phyloP scores from a whole-genome alignment of 495 filamentous ascomycete species.

The Penicillium coffeae region DNA sequence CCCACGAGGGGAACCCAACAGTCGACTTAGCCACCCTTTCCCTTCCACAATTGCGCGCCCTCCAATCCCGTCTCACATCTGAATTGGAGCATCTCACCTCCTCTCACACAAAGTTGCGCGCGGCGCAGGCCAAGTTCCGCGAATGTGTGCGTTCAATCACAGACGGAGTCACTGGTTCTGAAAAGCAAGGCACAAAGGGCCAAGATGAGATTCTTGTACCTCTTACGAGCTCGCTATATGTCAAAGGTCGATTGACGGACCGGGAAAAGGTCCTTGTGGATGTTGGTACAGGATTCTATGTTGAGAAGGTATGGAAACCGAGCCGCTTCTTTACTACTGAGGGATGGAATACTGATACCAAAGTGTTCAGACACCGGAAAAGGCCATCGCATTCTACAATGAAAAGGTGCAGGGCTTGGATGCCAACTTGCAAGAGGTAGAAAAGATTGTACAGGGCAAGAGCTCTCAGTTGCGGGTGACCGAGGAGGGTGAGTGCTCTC shows the following conservation, averaged over 20 bases:
- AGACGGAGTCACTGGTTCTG: slow-evolving; percentile 47
- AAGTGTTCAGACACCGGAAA: slow-evolving; percentile 52
- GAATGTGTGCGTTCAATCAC: slow-evolving; percentile 79
- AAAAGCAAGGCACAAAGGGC: slow-evolving; percentile 35
- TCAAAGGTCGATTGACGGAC: slow-evolving; percentile 74
- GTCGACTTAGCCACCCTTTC: slow-evolving; percentile 63
- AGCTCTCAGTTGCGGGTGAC: slow-evolving; percentile 77
- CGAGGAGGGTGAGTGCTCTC: slow-evolving; percentile 68
- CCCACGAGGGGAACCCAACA: slow-evolving; percentile 17
- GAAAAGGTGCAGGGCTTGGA: slow-evolving; percentile 77
- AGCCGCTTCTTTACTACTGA: neutral
- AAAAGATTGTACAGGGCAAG: slow-evolving; percentile 82
- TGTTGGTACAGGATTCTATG: slow-evolving; percentile 93
- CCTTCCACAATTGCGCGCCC: slow-evolving; percentile 52
- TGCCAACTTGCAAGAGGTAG: slow-evolving; percentile 75
- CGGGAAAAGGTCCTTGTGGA: slow-evolving; percentile 85
- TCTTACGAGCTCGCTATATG: slow-evolving; percentile 88
- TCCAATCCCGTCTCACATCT: slow-evolving; percentile 93
- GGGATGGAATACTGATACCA: no score
- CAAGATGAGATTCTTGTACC: slow-evolving; percentile 72
- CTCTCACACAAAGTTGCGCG: slow-evolving; percentile 83
- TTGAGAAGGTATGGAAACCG: slow-evolving; percentile 69
- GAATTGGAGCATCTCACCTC: slow-evolving; percentile 89
- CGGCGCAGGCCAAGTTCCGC: slow-evolving; percentile 84
- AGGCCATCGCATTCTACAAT: slow-evolving; percentile 81